Evolutionary conservation across 352 stramenopile species (phyloP), one percentile per base, ranked within the genome.

Genomic region (Phytophthora gonapodyides): DNA sequence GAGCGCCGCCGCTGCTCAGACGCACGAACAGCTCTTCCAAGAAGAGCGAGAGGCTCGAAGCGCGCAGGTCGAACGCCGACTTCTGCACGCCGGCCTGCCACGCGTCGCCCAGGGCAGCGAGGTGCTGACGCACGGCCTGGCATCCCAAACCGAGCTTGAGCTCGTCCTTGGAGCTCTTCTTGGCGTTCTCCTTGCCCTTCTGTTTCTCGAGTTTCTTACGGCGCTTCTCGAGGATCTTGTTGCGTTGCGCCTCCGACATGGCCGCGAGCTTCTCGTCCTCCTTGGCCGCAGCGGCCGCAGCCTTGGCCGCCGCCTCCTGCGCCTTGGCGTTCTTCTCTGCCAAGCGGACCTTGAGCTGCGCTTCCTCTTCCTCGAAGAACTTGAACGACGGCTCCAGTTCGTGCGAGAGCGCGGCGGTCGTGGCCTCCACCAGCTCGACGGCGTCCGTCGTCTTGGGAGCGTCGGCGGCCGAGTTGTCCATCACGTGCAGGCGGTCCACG

Each of bases 171-270:
- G 53, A 64, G 10, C 69, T 71, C 58, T 89, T 88, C 71, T 91
- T 94, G 27, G 68, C 62, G 27, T 48, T 78, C 19, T 93, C 82
- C 64, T 93, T 95, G 47, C 88, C 84, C 69, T 92, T 88, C 35
- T 79, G 72, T 61, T 94, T 94, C 66, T 91, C 79, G 12, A 89
- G 61, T 73, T 94, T 95, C 67, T 94, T 91, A 66, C 82, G 80
- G 54, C 71, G 75, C 67, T 92, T 93, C 51, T 91, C 86, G n/a
- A 87, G 56, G 43, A 89, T 78, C 59, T 93, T 93, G 38, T 72
- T 65, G 41, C 79, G 84, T 54, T 95, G 84, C 9, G 81, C 80
- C 43, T 93, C 84, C 0, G 81, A 48, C 83, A 95, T 93, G 8
- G 71, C 75, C 7, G 83, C 81, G 13, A 95, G 74, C 67, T 93